Conservation (phyloP, 106 monocot species). For the Dendrobium chrysotoxum region DNA sequence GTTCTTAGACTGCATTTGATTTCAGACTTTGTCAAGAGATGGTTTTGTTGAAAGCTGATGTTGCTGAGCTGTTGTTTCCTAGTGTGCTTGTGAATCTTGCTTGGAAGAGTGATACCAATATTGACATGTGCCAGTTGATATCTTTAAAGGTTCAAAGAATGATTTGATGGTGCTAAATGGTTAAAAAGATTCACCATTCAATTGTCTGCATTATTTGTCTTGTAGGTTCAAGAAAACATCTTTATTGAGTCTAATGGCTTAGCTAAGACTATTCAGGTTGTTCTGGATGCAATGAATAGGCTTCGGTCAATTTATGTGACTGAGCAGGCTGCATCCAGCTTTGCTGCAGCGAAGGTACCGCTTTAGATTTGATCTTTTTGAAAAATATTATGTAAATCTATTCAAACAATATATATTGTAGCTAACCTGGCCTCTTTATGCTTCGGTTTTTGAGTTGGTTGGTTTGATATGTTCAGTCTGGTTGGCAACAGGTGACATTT, state of each 20-base stretch:
- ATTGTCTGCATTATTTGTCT: conserved; percentile 4
- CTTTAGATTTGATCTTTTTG: not conserved
- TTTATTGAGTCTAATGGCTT: conserved; percentile 54
- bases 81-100: conserved; percentile 62
- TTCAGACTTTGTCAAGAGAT: conserved; percentile 78
- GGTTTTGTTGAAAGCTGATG: conserved; percentile 59
- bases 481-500: not conserved
- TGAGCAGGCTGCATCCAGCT: conserved; percentile 27
- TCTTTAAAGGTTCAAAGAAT: conserved; percentile 48
- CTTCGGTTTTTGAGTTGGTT: not conserved
- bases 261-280: conserved; percentile 60
- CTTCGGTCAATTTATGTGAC: conserved; percentile 54
- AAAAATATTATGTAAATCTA: not conserved
- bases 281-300: conserved; percentile 58
- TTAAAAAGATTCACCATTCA: not conserved
- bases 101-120: conserved; percentile 23
- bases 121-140: conserved; percentile 50
- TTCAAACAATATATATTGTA: not conserved
- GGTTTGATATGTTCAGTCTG: not conserved
- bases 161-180: not conserved
- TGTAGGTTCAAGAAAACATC: conserved; percentile 68
- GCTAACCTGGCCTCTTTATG: not conserved
- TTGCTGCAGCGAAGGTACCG: conserved; percentile 39
- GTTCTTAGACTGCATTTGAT: conserved; percentile 2
- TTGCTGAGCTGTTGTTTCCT: conserved; percentile 78